phyloP scores from a whole-genome alignment of 805 yeast genomes.

The Pichia californica region DNA sequence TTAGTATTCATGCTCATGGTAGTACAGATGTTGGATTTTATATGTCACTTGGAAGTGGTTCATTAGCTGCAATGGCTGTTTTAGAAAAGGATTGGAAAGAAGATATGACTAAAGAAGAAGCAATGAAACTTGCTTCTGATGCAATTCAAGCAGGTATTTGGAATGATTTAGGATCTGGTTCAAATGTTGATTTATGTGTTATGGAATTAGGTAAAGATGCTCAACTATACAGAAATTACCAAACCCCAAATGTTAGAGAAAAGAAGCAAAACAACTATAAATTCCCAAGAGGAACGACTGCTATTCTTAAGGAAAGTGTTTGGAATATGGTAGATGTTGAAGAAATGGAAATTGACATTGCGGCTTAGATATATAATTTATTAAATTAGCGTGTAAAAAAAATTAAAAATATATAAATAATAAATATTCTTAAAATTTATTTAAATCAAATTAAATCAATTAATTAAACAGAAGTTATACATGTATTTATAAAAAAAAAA shows the following conservation, averaged over 20 bases:
- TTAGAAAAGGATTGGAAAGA: conserved; percentile 83
- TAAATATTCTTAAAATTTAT: too few species aligned
- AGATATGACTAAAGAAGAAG: conserved; percentile 77
- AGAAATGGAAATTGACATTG: conserved; percentile 42
- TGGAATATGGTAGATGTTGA: conserved; percentile 61
- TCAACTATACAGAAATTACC: conserved; percentile 72
- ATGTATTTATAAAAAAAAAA: neutral
- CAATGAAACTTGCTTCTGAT: conserved; percentile 82
- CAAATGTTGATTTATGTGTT: conserved; percentile 95
- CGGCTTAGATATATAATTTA: too few species aligned
- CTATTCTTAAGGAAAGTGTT: conserved; percentile 62
- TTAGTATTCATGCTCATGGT: conserved; percentile 95
- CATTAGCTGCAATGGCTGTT: conserved; percentile 97
- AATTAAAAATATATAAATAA: neutral
- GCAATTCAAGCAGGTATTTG: conserved; percentile 98
- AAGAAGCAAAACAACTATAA: conserved; percentile 76
- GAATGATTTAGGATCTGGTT: conserved; percentile 98
- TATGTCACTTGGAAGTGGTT: conserved; percentile 91
- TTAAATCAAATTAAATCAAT: too few species aligned
- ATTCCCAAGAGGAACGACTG: conserved; percentile 93
- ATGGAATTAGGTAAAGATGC: conserved; percentile 94
- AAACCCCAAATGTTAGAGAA: conserved; percentile 85
- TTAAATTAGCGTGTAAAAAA: too few species aligned
- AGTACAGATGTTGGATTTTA: conserved; percentile 94
- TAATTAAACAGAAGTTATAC: too few species aligned